Conservation (phyloP, 208 protist genomes). For the Leishmania mexicana region DNA sequence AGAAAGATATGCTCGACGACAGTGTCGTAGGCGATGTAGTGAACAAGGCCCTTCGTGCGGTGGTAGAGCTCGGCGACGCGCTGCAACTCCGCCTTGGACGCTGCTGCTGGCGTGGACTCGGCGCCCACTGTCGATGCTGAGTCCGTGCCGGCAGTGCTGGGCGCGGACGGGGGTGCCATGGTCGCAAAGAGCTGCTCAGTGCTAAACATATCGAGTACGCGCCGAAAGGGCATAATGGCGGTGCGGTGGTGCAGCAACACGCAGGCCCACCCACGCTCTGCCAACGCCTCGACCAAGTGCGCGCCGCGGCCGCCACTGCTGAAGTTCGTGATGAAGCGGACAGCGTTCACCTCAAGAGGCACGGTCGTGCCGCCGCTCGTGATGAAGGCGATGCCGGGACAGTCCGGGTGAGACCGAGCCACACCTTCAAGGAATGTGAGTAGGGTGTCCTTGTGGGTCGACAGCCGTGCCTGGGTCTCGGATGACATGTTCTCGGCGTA, state of each 20-base stretch:
- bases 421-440: constrained; percentile 37
- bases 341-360: constrained; percentile 82
- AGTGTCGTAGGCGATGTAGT: constrained; percentile 69
- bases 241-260: constrained; percentile 67
- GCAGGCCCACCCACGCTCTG: constrained; percentile 69
- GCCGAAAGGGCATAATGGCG: constrained; percentile 62
- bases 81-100: constrained; percentile 13
- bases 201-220: constrained; percentile 45
- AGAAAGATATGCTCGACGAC: constrained; percentile 85
- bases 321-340: constrained; percentile 88
- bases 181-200: constrained; percentile 56
- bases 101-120: background rate
- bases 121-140: background rate
- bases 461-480: constrained; percentile 25
- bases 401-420: constrained; percentile 14
- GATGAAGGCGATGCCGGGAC: constrained; percentile 69
- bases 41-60: constrained; percentile 38
- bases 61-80: constrained; percentile 36
- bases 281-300: constrained; percentile 60
- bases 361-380: constrained; percentile 82
- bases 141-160: background rate
- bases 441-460: constrained; percentile 30
- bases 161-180: background rate
- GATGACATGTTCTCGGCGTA: constrained; percentile 61
- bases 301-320: constrained; percentile 83